Base-by-base conservation (phyloP, 2,329 filamentous ascomycete genomes). In the Grosmannia serpens region DNA sequence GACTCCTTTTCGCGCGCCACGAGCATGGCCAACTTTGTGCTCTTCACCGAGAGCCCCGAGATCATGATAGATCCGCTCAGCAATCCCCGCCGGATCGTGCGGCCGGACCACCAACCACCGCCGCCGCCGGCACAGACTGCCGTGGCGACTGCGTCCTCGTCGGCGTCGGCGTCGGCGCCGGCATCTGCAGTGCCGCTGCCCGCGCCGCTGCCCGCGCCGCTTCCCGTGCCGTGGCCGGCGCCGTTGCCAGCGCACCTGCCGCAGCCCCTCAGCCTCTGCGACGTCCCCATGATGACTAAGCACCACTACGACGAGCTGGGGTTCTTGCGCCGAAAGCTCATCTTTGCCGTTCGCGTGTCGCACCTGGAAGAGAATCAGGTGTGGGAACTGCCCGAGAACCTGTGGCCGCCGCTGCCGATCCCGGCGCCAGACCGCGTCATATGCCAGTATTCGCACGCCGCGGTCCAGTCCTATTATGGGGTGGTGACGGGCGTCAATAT, bases 371-470 rank as follows among this genome's bases (percentile, higher is more conserved):
- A 73, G 53, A 59, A 71, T 58, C 59, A 71, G 61, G 63, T 38
- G 35, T 15, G 17, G 8, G 67, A 59, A 61, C 70, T 51, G 59
- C 80, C 59, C 38, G 75, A 74, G 53, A 69, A 75, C n/a, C 70
- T 91, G 11, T 96, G 91, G 91, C 91, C 91, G 9, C 87, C 91
- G 0, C 75, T 79, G 0, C 79, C 75, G 0, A 80, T 96, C 15
- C 90, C 89, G 0, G 80, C 86, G 2, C 65, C 70, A 1, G 73
- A 82, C 26, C 83, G 84, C 27, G 76, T 80, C 5, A 64, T 31
- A 24, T 15, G n/a, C n/a, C n/a, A n/a, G n/a, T n/a, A n/a, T n/a
- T n/a, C n/a, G n/a, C n/a, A n/a, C n/a, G n/a, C n/a, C n/a, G n/a
- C n/a, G n/a, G n/a, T n/a, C n/a, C n/a, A n/a, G n/a, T n/a, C n/a